Percentiles rank a stretch among this genome's conserved stretches.
Conservation (phyloP, 1,284 basidiomycete genomes). For the Schizophyllum amplum region DNA sequence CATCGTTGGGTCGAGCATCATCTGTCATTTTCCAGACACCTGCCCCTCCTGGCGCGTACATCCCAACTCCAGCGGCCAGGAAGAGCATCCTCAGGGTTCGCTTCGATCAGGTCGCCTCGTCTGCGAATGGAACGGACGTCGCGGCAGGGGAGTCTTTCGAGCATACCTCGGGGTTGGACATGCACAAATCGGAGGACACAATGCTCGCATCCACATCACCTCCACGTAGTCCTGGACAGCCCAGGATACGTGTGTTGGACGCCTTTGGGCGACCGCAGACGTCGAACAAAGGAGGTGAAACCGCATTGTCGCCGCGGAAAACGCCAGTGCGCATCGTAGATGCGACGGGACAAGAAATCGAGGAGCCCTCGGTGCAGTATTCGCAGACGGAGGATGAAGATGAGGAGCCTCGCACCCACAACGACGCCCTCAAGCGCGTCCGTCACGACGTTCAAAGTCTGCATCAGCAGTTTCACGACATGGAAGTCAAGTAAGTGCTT, state of each 20-base stretch:
- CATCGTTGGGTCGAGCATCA: conserved; percentile 34
- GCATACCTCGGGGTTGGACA: conserved; percentile 14
- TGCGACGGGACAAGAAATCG: conserved; percentile 56
- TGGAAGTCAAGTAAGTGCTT: conserved; percentile 37
- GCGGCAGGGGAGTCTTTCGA: not conserved
- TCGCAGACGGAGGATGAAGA: conserved; percentile 17
- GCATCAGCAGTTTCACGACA: conserved; percentile 42
- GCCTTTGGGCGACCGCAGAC: conserved; percentile 38
- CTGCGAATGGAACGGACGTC: not conserved
- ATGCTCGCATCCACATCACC: conserved; percentile 17
- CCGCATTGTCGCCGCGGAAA: conserved; percentile 12
- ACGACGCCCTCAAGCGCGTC: conserved; percentile 47
- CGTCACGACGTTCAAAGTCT: conserved; percentile 48
- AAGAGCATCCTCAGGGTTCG: conserved; percentile 53
- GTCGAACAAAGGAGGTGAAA: too few species aligned
- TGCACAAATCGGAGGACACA: conserved; percentile 11
- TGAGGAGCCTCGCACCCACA: conserved; percentile 31
- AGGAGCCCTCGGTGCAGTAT: conserved; percentile 17
- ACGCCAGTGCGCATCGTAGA: conserved; percentile 50
- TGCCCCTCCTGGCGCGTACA: conserved; percentile 64
- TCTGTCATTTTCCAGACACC: conserved; percentile 49
- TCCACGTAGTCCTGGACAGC: conserved; percentile 32
- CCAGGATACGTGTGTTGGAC: conserved; percentile 50
- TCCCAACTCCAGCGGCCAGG: conserved; percentile 44
- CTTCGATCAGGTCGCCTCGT: conserved; percentile 34